Evolutionary conservation across 768 basidiomycete species (phyloP).

Genomic region (Macrolepiota dolichaula): DNA sequence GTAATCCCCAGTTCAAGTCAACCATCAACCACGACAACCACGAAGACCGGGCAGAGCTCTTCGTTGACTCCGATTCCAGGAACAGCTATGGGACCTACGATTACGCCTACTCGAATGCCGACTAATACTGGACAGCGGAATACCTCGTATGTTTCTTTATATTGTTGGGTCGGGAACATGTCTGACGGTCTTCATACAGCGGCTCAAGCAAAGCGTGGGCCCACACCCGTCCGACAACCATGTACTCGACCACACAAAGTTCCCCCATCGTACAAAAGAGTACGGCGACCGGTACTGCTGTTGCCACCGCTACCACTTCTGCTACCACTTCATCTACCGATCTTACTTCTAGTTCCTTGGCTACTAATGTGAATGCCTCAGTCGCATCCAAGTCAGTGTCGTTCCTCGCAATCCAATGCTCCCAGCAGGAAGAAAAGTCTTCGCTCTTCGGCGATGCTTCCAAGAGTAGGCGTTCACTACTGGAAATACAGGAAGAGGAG

Average conservation of each 20-base stretch:
- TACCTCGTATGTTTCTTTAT: constrained; percentile 42
- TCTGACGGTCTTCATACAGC: background rate
- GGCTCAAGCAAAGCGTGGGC: constrained; percentile 65
- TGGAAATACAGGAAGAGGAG: constrained; percentile 88
- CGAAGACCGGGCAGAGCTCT: background rate
- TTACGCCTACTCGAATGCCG: constrained; percentile 54
- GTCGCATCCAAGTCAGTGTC: constrained; percentile 40
- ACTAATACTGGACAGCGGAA: constrained; percentile 32
- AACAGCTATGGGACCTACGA: constrained; percentile 59
- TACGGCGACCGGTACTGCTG: background rate
- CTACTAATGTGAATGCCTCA: too few relatives aligned
- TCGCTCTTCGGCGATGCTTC: constrained; percentile 13
- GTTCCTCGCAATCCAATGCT: constrained; percentile 80
- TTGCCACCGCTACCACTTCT: constrained; percentile 17
- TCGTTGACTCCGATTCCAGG: constrained; percentile 17
- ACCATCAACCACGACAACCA: background rate
- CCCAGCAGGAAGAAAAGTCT: constrained; percentile 57
- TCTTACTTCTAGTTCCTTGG: too few relatives aligned
- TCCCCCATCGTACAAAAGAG: background rate
- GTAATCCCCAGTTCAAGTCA: background rate
- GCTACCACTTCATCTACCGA: constrained; percentile 20
- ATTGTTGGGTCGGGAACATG: background rate
- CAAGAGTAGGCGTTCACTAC: constrained; percentile 55
- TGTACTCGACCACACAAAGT: constrained; percentile 4
- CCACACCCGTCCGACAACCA: constrained; percentile 43